A percentile compares a stretch with the other conserved stretches of the same genome.
Conservation (phyloP, 2,329 filamentous ascomycete species). For the Xylaria sp. region DNA sequence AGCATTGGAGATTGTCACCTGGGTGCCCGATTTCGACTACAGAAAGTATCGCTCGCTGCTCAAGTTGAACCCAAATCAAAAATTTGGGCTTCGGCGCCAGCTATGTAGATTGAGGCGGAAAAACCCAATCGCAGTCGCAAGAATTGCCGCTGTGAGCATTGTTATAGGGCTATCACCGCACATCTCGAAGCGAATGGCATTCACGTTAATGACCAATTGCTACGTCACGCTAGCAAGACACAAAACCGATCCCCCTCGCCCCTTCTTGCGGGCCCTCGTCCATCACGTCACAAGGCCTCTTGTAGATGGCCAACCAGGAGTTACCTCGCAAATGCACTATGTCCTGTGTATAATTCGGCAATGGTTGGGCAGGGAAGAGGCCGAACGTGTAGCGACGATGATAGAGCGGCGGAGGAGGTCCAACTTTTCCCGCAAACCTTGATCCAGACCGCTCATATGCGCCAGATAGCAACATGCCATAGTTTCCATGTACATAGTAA, state of each 20-base stretch:
- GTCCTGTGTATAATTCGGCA: conserved; percentile 49
- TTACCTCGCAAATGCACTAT: conserved; percentile 52
- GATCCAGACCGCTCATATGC: not conserved
- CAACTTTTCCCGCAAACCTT: conserved; percentile 26
- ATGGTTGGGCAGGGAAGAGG: conserved; percentile 41
- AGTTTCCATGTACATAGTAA: conserved; percentile 39
- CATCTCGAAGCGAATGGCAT: conserved; percentile 40
- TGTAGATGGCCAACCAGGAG: conserved; percentile 49
- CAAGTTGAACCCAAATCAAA: conserved; percentile 18
- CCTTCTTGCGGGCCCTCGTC: conserved; percentile 48
- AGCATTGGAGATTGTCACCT: conserved; percentile 39
- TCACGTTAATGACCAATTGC: conserved; percentile 51
- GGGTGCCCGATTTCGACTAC: conserved; percentile 33
- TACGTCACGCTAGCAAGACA: conserved; percentile 47
- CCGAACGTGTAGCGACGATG: conserved; percentile 42
- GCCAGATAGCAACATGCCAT: conserved; percentile 8
- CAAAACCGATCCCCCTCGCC: conserved; percentile 40
- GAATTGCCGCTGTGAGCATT: conserved; percentile 35
- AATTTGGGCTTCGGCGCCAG: not conserved
- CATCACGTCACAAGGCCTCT: conserved; percentile 53
- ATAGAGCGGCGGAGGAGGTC: conserved; percentile 41
- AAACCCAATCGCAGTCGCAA: conserved; percentile 23
- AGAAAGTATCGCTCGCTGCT: conserved; percentile 37
- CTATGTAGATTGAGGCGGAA: not conserved
- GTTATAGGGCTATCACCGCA: conserved; percentile 41